Percentiles rank a stretch among this genome's conserved stretches.
phyloP scores from a whole-genome alignment of 495 filamentous ascomycete genomes.

The Gamarada debralockiae region DNA sequence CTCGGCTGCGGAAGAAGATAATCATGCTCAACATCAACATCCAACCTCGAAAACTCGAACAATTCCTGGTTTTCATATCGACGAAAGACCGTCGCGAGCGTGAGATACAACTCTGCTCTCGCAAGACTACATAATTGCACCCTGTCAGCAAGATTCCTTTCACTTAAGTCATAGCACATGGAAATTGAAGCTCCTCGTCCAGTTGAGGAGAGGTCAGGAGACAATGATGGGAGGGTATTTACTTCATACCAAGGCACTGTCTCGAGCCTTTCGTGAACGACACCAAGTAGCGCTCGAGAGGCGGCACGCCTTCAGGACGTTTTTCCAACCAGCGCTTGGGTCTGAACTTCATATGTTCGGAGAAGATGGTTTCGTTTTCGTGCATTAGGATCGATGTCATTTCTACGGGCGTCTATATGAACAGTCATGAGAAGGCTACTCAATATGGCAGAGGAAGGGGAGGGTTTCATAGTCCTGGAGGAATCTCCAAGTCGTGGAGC shows the following conservation, averaged over 20 bases:
- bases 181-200: too few species aligned
- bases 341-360: conserved; percentile 39
- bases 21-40: conserved; percentile 14
- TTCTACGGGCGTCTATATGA: conserved; percentile 33
- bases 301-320: conserved; percentile 10
- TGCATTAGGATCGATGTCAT: conserved; percentile 44
- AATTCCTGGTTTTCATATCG: conserved; percentile 24
- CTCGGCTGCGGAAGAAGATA: not conserved
- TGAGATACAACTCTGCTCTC: conserved; percentile 36
- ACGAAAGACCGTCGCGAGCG: conserved; percentile 31
- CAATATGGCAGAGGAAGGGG: not conserved
- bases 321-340: conserved; percentile 47
- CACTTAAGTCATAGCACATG: too few species aligned
- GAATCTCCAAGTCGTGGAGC: conserved; percentile 13
- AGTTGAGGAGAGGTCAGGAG: conserved; percentile 5
- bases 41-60: conserved; percentile 1
- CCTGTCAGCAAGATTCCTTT: too few species aligned
- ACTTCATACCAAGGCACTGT: conserved; percentile 45
- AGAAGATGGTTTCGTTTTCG: conserved; percentile 40
- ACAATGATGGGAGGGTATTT: conserved; percentile 23
- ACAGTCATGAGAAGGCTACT: not conserved
- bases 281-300: conserved; percentile 36
- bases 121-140: conserved; percentile 28
- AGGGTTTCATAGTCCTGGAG: conserved; percentile 11
- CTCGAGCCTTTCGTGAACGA: conserved; percentile 43